phyloP scores from a whole-genome alignment of 176 grass and related monocot genomes.

The Tuctoria greenei region DNA sequence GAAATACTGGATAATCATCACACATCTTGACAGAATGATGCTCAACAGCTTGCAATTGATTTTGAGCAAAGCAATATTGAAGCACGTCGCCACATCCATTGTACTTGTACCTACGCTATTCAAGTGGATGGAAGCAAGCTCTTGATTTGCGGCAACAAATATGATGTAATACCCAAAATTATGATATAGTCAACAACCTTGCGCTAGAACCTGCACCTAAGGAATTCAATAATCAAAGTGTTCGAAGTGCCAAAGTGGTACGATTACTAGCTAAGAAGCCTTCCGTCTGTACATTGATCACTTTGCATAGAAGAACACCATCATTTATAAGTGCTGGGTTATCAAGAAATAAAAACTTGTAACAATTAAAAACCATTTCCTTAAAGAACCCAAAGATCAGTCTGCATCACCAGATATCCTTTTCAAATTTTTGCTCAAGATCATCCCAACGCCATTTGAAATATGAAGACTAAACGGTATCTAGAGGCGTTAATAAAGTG shows the following conservation, averaged over 20 bases:
- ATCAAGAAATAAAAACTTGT: neutral
- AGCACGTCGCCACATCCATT: constrained; percentile 5
- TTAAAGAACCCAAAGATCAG: constrained; percentile 4
- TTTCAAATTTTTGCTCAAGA: constrained; percentile 2
- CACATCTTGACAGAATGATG: neutral
- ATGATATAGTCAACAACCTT: neutral
- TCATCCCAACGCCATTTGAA: neutral
- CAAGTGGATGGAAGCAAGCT: constrained; percentile 15
- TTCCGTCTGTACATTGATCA: neutral
- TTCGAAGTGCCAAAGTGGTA: neutral
- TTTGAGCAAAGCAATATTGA: constrained; percentile 8
- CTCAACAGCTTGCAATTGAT: constrained; percentile 11
- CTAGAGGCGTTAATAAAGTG: neutral
- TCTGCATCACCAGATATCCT: neutral
- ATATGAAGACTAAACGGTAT: constrained; percentile 17
- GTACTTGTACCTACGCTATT: neutral
- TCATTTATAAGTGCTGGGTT: neutral
- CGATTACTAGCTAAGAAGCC: neutral
- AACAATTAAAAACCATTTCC: neutral
- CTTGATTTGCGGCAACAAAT: constrained; percentile 8
- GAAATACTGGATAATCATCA: neutral
- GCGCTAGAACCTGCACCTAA: neutral
- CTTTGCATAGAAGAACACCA: neutral
- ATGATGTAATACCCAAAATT: neutral
- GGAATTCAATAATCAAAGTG: neutral